These are phyloP conservation scores for Stylosanthes scabra DNA, from an alignment of 331 rosid genomes.

Conservation along the genomic window DNA sequence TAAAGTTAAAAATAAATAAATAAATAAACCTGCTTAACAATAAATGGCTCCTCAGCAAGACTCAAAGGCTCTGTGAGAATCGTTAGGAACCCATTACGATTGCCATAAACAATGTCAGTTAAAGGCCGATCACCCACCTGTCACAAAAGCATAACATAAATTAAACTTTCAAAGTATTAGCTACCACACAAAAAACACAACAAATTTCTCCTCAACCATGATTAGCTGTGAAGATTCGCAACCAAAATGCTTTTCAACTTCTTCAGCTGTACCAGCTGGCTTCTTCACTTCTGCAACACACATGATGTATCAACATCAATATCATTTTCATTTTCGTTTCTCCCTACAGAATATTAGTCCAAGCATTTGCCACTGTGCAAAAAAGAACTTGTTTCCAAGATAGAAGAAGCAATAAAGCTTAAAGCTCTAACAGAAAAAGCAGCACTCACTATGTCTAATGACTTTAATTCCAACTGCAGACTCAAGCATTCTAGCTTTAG, in stretches of 20 bases:
- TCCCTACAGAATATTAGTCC: conserved; percentile 17
- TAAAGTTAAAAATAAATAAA: background rate
- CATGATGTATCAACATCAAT: conserved; percentile 31
- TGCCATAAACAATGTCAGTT: conserved; percentile 89
- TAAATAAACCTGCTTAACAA: conserved; percentile 83
- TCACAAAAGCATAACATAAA: conserved; percentile 35
- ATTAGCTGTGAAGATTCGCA: conserved; percentile 71
- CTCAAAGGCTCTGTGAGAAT: conserved; percentile 88
- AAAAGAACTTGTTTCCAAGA: conserved; percentile 4
- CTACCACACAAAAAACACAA: conserved; percentile 18
- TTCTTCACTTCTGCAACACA: conserved; percentile 74
- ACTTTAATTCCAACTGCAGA: conserved; percentile 80
- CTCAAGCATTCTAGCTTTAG: conserved; percentile 86
- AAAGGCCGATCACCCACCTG: conserved; percentile 98
- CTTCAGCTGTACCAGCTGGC: conserved; percentile 95
- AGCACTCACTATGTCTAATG: conserved; percentile 88
- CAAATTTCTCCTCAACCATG: conserved; percentile 63
- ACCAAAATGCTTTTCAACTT: conserved; percentile 92
- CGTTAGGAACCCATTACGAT: conserved; percentile 83
- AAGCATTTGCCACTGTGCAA: conserved; percentile 5
- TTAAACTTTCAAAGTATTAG: conserved; percentile 31
- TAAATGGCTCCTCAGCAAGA: conserved; percentile 77
- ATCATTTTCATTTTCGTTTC: conserved; percentile 18
- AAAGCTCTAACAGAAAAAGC: conserved; percentile 30
- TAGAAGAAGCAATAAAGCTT: conserved; percentile 22